phyloP scores from a whole-genome alignment of 768 basidiomycete species.

The Lentinula guzmanii region DNA sequence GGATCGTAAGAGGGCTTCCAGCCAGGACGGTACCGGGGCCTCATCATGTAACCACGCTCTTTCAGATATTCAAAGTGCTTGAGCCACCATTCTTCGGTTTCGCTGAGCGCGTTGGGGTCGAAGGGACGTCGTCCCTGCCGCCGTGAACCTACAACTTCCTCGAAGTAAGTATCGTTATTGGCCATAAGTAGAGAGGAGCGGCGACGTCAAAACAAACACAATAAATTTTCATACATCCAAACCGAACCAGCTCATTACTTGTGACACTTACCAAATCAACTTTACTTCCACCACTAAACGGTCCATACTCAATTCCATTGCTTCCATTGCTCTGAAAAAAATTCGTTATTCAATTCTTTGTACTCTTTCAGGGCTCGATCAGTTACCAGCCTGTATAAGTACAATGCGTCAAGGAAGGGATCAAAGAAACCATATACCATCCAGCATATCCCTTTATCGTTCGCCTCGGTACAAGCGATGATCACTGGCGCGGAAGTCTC shows the following conservation, averaged over 20 bases:
- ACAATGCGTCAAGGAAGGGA: too few relatives aligned
- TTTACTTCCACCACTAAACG: too few relatives aligned
- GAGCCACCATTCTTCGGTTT: constrained; percentile 10
- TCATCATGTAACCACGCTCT: constrained; percentile 12
- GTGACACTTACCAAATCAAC: too few relatives aligned
- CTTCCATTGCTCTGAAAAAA: too few relatives aligned
- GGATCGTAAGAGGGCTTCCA: constrained; percentile 15
- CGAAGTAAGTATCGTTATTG: neutral
- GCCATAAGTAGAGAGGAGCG: neutral
- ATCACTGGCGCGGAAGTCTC: neutral
- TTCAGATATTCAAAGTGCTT: constrained; percentile 11
- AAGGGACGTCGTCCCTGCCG: neutral
- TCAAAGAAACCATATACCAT: neutral
- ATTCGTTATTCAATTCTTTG: too few relatives aligned
- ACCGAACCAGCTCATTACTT: too few relatives aligned
- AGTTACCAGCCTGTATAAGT: too few relatives aligned
- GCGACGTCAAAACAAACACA: too few relatives aligned
- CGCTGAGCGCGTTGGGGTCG: neutral
- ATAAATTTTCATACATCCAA: too few relatives aligned
- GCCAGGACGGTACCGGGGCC: constrained; percentile 12
- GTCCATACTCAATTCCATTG: too few relatives aligned
- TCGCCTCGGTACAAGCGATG: neutral
- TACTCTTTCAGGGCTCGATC: too few relatives aligned
- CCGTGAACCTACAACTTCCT: neutral
- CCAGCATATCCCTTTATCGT: too few relatives aligned